phyloP scores from a whole-genome alignment of 768 basidiomycete species.

The Panellus pusillus region DNA sequence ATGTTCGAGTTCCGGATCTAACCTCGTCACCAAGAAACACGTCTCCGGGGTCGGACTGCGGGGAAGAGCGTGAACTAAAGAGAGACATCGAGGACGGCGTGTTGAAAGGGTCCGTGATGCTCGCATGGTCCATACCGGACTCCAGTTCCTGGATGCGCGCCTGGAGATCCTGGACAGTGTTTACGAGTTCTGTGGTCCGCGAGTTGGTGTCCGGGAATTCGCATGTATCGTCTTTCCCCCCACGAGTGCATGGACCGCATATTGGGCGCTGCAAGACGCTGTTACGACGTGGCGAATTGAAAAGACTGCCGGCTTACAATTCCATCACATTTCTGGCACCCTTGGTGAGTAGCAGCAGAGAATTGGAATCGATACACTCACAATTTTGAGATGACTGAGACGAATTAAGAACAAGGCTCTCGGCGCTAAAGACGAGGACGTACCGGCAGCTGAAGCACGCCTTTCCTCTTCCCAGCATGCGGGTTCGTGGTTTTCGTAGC shows the following conservation, averaged over 20 bases:
- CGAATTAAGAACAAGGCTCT: neutral
- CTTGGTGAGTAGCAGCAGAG: too few relatives aligned
- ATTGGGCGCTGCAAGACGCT: slow-evolving; percentile 12
- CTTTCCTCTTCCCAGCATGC: slow-evolving; percentile 8
- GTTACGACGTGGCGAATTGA: neutral
- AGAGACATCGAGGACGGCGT: too few relatives aligned
- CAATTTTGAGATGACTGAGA: slow-evolving; percentile 15
- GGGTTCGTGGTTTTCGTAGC: too few relatives aligned
- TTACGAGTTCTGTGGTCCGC: slow-evolving; percentile 38
- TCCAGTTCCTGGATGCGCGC: slow-evolving; percentile 35
- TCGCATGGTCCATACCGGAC: too few relatives aligned
- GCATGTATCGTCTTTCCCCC: slow-evolving; percentile 40
- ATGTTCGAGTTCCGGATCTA: neutral
- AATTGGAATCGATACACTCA: slow-evolving; percentile 1
- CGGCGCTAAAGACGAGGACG: neutral
- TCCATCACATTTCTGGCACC: too few relatives aligned
- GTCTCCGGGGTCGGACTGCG: neutral
- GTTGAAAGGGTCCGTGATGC: too few relatives aligned
- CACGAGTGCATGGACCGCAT: slow-evolving; percentile 41
- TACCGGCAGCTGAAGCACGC: slow-evolving; percentile 17
- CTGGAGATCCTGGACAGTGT: slow-evolving; percentile 36
- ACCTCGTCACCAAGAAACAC: slow-evolving; percentile 1
- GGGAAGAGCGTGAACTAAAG: neutral
- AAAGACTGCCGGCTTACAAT: too few relatives aligned
- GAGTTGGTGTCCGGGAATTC: slow-evolving; percentile 45